phyloP scores from a whole-genome alignment of 2,329 filamentous ascomycete species.

The Verticillium zaregamsianum region DNA sequence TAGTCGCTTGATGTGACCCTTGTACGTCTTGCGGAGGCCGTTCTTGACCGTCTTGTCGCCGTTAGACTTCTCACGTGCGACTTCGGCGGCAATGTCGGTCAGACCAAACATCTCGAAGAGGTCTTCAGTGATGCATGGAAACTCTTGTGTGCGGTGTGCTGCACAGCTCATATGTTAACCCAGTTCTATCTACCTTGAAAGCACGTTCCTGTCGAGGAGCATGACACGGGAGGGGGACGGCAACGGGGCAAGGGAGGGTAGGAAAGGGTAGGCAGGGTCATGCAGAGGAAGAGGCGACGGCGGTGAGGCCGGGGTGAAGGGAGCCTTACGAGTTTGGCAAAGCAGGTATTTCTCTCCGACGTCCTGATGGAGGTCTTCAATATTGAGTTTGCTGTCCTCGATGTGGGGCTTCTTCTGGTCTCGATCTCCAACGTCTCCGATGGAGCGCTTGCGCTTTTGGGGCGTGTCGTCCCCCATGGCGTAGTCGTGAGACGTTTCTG shows the following conservation, averaged over 20 bases:
- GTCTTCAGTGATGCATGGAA: conserved; percentile 49
- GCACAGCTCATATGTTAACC: conserved; percentile 41
- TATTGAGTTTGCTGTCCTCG: conserved; percentile 57
- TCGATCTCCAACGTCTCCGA: conserved; percentile 52
- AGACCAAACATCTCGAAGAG: conserved; percentile 57
- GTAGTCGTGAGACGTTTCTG: conserved; percentile 37
- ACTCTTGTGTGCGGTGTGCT: conserved; percentile 41
- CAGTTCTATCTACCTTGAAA: conserved; percentile 20
- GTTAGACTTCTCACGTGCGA: conserved; percentile 60
- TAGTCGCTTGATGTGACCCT: conserved; percentile 62
- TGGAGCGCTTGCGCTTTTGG: conserved; percentile 58
- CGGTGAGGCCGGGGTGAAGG: conserved; percentile 33
- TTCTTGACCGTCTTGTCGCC: conserved; percentile 54
- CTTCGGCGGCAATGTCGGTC: conserved; percentile 52
- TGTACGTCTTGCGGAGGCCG: conserved; percentile 63
- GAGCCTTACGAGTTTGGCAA: conserved; percentile 63
- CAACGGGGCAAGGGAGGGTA: background rate
- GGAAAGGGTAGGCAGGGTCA: background rate
- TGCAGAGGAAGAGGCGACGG: conserved; percentile 14
- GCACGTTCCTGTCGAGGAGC: conserved; percentile 16
- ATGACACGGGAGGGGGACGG: background rate
- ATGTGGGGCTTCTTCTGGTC: conserved; percentile 59
- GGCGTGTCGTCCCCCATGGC: conserved; percentile 47
- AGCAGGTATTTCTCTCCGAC: conserved; percentile 65
- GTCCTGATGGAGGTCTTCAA: conserved; percentile 62